Evolutionary conservation across 306 rosid genomes (phyloP).

Genomic region (Vigna nakashimae): DNA sequence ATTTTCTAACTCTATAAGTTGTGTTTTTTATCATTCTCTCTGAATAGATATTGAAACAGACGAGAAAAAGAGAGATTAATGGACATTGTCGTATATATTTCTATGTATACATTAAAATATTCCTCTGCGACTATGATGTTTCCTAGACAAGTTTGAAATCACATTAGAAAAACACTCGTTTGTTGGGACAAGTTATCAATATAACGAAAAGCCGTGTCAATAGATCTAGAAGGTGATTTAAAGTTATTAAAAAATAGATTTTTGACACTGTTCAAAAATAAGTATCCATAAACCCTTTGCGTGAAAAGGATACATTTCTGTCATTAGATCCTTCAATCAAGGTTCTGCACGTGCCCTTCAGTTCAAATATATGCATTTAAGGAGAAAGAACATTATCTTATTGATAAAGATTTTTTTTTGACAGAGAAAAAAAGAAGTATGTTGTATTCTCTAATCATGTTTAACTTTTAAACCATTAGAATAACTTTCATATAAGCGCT

Average conservation of each 20-base stretch:
- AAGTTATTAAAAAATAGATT: neutral
- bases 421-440: neutral
- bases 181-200: constrained; percentile 37
- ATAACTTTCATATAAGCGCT: no score
- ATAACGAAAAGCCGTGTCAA: constrained; percentile 10
- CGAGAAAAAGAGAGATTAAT: neutral
- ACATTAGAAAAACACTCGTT: constrained; percentile 1
- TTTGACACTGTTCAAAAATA: constrained; percentile 21
- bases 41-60: neutral
- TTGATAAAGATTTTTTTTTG: neutral
- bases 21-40: neutral
- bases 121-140: neutral
- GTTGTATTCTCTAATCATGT: no score
- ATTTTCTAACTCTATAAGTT: no score
- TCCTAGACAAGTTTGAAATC: neutral
- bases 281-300: constrained; percentile 49
- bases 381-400: neutral
- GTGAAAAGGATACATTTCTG: constrained; percentile 37
- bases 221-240: constrained; percentile 38
- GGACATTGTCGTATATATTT: neutral
- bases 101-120: neutral
- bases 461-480: no score
- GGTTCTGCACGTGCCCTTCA: constrained; percentile 47
- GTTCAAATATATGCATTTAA: constrained; percentile 19
- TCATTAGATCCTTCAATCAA: constrained; percentile 17